These are phyloP conservation scores for Pythium periplocum DNA, from an alignment of 352 stramenopile species.

Conservation along the genomic window DNA sequence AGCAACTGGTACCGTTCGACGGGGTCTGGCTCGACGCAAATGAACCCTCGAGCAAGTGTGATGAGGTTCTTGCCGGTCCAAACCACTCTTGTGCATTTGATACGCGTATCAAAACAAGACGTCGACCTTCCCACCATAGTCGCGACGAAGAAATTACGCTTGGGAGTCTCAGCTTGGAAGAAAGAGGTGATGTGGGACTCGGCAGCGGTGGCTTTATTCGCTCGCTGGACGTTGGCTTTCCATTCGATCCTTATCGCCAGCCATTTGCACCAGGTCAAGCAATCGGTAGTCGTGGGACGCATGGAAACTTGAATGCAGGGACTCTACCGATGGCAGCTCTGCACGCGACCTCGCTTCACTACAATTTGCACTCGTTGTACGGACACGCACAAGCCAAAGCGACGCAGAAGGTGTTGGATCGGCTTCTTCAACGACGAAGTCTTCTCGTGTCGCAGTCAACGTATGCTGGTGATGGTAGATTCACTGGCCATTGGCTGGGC, in stretches of 20 bases:
- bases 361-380: slow-evolving; percentile 86
- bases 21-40: slow-evolving; percentile 85
- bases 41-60: slow-evolving; percentile 69
- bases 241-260: slow-evolving; percentile 79
- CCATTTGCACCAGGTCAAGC: slow-evolving; percentile 67
- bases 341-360: slow-evolving; percentile 69
- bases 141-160: background rate
- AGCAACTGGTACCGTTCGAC: slow-evolving; percentile 60
- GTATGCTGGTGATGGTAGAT: slow-evolving; percentile 59
- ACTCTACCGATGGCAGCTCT: slow-evolving; percentile 73
- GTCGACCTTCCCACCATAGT: too few relatives aligned
- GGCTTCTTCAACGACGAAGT: slow-evolving; percentile 49
- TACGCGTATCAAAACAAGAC: too few relatives aligned
- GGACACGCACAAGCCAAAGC: slow-evolving; percentile 52
- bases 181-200: background rate
- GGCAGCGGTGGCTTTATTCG: slow-evolving; percentile 41
- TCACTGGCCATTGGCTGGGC: slow-evolving; percentile 55
- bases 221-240: slow-evolving; percentile 61
- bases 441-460: slow-evolving; percentile 67
- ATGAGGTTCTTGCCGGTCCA: slow-evolving; percentile 32
- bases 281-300: slow-evolving; percentile 21
- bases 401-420: slow-evolving; percentile 43
- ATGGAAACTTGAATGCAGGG: slow-evolving; percentile 71
- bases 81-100: slow-evolving; percentile 24
- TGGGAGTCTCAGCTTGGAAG: background rate